phyloP scores from a whole-genome alignment of 495 filamentous ascomycete species.

The Penicillium lividum region DNA sequence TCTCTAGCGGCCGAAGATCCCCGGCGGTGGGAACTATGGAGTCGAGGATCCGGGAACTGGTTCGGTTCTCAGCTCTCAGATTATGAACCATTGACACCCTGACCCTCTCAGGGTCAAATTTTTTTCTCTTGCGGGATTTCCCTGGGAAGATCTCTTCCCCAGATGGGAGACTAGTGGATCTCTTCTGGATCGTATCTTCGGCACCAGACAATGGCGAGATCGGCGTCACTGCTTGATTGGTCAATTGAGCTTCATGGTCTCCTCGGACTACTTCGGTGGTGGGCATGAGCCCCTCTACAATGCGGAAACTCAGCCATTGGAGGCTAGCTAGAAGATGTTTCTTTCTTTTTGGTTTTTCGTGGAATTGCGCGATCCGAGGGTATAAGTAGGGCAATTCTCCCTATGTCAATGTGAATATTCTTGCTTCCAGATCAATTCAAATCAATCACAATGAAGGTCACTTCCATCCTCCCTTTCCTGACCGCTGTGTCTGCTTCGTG shows the following conservation, averaged over 20 bases:
- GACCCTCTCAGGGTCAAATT: background rate
- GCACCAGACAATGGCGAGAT: background rate
- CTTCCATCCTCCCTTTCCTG: slow-evolving; percentile 17
- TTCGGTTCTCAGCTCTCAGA: background rate
- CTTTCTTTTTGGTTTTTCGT: background rate
- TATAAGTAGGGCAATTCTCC: background rate
- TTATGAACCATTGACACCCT: background rate
- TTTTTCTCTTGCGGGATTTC: background rate
- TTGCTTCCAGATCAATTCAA: background rate
- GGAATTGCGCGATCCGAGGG: background rate
- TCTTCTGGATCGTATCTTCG: background rate
- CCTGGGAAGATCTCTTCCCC: background rate
- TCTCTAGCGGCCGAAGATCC: background rate
- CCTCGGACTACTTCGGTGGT: background rate
- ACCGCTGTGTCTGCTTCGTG: slow-evolving; percentile 15
- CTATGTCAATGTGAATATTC: background rate
- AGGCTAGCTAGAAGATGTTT: background rate
- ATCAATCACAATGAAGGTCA: slow-evolving; percentile 16
- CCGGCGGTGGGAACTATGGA: background rate
- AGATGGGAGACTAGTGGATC: background rate
- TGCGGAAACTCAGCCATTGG: background rate
- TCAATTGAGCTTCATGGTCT: background rate
- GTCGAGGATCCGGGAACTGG: too few species aligned
- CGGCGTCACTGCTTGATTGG: background rate
- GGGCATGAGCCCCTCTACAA: background rate